Base-by-base conservation (phyloP, 2,329 filamentous ascomycete species). In the Aureobasidium lini region DNA sequence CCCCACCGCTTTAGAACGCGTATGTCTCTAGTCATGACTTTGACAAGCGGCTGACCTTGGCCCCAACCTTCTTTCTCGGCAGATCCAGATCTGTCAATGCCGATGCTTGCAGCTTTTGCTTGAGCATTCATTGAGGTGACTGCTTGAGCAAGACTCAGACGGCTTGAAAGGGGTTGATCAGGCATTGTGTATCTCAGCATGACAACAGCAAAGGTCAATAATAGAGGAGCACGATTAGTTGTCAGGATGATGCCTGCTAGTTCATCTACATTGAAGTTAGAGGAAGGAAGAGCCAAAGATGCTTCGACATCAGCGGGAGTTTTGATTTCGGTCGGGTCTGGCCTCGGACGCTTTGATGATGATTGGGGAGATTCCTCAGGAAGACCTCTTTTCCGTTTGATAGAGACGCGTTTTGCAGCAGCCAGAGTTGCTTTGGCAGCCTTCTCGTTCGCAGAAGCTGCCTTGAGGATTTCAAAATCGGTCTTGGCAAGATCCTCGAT, bases 41-140 rank as follows among this genome's bases (percentile, higher is more conserved):
- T 84, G 3, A 93, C 78, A 31, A 81, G 80, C 0, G 90, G 89
- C 71, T 94, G 89, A 0, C 90, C 89, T 60, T 86, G 80, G 0
- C 86, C 87, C 79, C 87, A 88, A 0, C 84, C 85, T 66, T 88
- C 83, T 40, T 89, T 83, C 47, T 89, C 87, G 0, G 84, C 86
- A 39, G 79, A 80, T 7, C 80, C 77, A 0, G 83, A 83, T 7
- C 13, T 52, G 62, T 88, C 84, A 18, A 95, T 76, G 0, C 90
- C 90, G 32, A 95, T 74, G 63, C 82, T 87, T 31, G 86, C 79
- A 9, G 90, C 90, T 72, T 92, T 92, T 37, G 83, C 84, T 64
- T 85, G 82, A 62, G 88, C 90, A 68, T 93, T 94, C 31, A 85
- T 84, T 69, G 89, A 92, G 15, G 95, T 88, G 1, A 94, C 85